These are phyloP conservation scores for Diaporthe aspalathi DNA, from an alignment of 2,329 filamentous ascomycete genomes.

Conservation along the genomic window DNA sequence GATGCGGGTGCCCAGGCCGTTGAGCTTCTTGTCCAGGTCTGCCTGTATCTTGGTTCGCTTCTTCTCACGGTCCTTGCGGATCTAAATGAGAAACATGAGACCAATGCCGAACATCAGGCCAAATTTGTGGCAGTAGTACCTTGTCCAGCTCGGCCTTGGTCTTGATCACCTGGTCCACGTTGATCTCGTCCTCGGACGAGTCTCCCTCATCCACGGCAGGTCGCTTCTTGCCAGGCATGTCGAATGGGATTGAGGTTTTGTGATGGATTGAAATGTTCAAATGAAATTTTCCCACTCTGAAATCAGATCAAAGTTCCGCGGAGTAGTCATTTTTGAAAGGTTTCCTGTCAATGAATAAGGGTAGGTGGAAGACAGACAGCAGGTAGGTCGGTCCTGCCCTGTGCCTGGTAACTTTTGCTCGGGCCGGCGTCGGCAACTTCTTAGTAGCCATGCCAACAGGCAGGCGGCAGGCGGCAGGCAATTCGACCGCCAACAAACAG, in stretches of 20 bases:
- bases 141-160: conserved; percentile 41
- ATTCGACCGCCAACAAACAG: neutral
- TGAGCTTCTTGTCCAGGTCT: conserved; percentile 33
- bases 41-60: conserved; percentile 35
- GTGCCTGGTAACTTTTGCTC: conserved; percentile 13
- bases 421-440: conserved; percentile 28
- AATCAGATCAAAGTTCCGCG: too few species aligned
- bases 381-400: too few species aligned
- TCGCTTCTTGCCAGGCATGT: conserved; percentile 36
- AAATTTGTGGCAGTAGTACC: conserved; percentile 9
- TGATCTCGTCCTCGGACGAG: conserved; percentile 41
- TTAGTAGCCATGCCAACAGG: neutral
- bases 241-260: neutral
- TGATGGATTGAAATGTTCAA: neutral
- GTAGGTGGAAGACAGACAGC: neutral
- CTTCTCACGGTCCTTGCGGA: conserved; percentile 37
- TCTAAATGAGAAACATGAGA: conserved; percentile 15
- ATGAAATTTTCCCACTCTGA: neutral
- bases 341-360: neutral
- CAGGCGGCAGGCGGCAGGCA: conserved; percentile 7
- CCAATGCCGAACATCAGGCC: neutral
- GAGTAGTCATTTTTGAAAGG: too few species aligned
- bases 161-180: conserved; percentile 40
- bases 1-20: conserved; percentile 27
- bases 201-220: conserved; percentile 22